Percentiles rank a stretch among this genome's conserved stretches.
Conservation (phyloP, 2,329 filamentous ascomycete species). For the Botryosphaeria agaves region DNA sequence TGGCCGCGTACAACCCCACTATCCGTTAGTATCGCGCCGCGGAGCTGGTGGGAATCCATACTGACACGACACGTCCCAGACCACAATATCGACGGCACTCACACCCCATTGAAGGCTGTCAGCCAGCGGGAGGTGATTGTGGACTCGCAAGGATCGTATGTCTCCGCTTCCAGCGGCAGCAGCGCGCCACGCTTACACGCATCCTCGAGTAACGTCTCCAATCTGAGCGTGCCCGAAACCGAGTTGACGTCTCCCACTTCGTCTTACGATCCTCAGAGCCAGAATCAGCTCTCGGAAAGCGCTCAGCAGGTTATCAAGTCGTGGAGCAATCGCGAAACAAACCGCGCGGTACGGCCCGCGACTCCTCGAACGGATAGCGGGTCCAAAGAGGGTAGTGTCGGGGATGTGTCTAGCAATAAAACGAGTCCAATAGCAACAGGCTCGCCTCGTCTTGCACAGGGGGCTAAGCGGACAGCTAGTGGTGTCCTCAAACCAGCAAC, state of each 20-base stretch:
- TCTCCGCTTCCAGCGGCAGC: constrained; percentile 1
- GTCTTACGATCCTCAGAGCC: constrained; percentile 9
- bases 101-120: too few relatives aligned
- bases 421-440: constrained; percentile 23
- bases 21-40: too few relatives aligned
- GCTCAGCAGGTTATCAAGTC: constrained; percentile 41
- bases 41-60: too few relatives aligned
- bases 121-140: too few relatives aligned
- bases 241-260: constrained; percentile 13
- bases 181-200: constrained; percentile 1
- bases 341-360: too few relatives aligned
- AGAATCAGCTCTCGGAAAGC: constrained; percentile 39
- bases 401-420: neutral
- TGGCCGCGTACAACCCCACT: too few relatives aligned
- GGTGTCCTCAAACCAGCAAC: constrained; percentile 46
- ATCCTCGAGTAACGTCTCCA: constrained; percentile 2
- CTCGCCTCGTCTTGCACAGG: constrained; percentile 21
- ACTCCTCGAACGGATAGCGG: too few relatives aligned
- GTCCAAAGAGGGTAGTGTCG: too few relatives aligned
- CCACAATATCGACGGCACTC: too few relatives aligned
- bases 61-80: too few relatives aligned
- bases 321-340: too few relatives aligned
- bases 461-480: constrained; percentile 61
- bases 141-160: constrained; percentile 1
- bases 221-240: constrained; percentile 8